Conservation (phyloP, 2,329 filamentous ascomycete genomes). For the Byssothecium circinans region DNA sequence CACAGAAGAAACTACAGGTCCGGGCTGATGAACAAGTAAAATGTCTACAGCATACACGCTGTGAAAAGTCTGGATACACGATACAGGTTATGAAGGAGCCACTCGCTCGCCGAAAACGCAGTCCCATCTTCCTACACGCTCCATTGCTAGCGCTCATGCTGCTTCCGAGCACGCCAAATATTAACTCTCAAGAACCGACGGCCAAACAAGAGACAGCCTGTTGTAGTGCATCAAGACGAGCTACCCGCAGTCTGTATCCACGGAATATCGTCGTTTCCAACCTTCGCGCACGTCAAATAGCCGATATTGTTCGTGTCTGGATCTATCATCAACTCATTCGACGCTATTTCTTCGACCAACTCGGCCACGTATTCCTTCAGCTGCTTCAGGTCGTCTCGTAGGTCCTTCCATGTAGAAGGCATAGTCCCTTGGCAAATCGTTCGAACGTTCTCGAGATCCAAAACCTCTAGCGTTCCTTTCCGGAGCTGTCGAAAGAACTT, state of each 20-base stretch:
- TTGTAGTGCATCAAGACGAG: neutral
- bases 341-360: conserved; percentile 17
- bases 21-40: neutral
- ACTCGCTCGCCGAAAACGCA: too few relatives aligned
- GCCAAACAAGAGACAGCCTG: too few relatives aligned
- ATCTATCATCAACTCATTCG: conserved; percentile 31
- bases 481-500: conserved; percentile 31
- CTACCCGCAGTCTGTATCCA: conserved; percentile 21
- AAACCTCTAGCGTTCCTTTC: conserved; percentile 31
- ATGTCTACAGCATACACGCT: neutral
- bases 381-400: conserved; percentile 24
- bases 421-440: conserved; percentile 16
- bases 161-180: too few relatives aligned
- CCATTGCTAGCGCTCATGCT: too few relatives aligned
- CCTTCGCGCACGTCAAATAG: conserved; percentile 41
- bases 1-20: neutral
- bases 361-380: conserved; percentile 30
- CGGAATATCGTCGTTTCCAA: conserved; percentile 29
- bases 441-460: conserved; percentile 27
- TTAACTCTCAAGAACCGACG: too few relatives aligned
- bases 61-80: neutral
- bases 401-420: conserved; percentile 17
- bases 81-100: too few relatives aligned
- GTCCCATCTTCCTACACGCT: too few relatives aligned
- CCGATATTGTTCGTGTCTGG: conserved; percentile 29